These are phyloP conservation scores for Dactylellina leptospora DNA, from an alignment of 2,329 filamentous ascomycete genomes.

Conservation along the genomic window DNA sequence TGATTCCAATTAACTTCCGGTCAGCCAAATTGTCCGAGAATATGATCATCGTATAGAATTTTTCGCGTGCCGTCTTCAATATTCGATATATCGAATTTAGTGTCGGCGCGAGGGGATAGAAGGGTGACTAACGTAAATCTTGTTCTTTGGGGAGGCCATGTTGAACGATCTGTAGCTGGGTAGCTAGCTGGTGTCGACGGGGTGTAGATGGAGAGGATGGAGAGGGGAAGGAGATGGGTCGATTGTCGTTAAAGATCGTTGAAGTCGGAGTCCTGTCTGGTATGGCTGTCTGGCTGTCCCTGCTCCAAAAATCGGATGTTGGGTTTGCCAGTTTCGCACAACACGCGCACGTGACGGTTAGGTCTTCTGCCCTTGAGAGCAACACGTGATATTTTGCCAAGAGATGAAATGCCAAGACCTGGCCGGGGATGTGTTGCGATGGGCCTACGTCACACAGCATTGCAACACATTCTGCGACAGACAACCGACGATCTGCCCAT, in stretches of 20 bases:
- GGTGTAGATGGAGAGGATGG: conserved; percentile 31
- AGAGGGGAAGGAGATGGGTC: conserved; percentile 24
- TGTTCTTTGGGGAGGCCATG: conserved; percentile 48
- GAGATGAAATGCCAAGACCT: conserved; percentile 10
- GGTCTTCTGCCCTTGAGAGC: conserved; percentile 31
- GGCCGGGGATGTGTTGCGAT: conserved; percentile 4
- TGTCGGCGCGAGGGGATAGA: not conserved
- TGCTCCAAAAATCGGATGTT: conserved; percentile 51
- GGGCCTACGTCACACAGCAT: conserved; percentile 50
- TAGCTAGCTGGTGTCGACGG: conserved; percentile 50
- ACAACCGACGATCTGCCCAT: conserved; percentile 11
- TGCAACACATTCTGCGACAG: conserved; percentile 48
- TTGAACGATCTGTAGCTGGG: conserved; percentile 52
- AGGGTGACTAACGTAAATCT: conserved; percentile 51
- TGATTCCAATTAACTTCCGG: conserved; percentile 2
- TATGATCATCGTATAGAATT: conserved; percentile 1
- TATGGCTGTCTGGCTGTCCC: conserved; percentile 31
- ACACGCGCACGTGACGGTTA: conserved; percentile 39
- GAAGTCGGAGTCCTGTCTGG: conserved; percentile 34
- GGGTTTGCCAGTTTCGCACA: conserved; percentile 42
- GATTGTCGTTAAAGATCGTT: conserved; percentile 51
- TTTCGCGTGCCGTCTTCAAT: conserved; percentile 1
- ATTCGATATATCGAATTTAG: conserved; percentile 8
- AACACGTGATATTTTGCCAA: conserved; percentile 5
- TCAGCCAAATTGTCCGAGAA: conserved; percentile 33